A percentile compares a stretch with the other conserved stretches of the same genome.
Evolutionary conservation across 495 filamentous ascomycete species (phyloP).

Genomic region (Aspergillus biplanus): DNA sequence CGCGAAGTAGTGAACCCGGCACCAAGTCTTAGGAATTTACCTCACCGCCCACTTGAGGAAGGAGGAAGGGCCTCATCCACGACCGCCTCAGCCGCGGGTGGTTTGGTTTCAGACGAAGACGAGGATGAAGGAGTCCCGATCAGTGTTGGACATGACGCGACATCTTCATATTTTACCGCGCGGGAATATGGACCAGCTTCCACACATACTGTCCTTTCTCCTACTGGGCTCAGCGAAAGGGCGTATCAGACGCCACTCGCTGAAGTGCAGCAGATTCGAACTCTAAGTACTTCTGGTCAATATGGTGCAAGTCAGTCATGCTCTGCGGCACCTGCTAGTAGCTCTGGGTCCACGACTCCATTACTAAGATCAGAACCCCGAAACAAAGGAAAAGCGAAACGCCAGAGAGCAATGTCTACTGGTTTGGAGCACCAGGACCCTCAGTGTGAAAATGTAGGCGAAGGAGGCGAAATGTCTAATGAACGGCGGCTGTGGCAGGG

Average conservation of each 20-base stretch:
- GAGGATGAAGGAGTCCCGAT: constrained; percentile 23
- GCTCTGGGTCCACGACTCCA: constrained; percentile 43
- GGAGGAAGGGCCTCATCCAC: constrained; percentile 5
- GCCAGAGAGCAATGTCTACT: constrained; percentile 26
- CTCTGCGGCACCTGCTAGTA: constrained; percentile 35
- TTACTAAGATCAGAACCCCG: constrained; percentile 31
- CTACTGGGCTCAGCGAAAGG: background rate
- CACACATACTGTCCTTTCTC: constrained; percentile 4
- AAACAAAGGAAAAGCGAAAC: constrained; percentile 32
- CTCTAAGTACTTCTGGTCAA: constrained; percentile 24
- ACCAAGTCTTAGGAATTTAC: constrained; percentile 15
- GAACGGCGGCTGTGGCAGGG: constrained; percentile 13
- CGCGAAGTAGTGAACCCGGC: constrained; percentile 1
- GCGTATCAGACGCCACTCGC: constrained; percentile 8
- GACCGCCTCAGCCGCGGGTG: background rate
- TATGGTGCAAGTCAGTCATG: constrained; percentile 27
- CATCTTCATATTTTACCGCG: constrained; percentile 30
- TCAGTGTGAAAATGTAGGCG: constrained; percentile 31
- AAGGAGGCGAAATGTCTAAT: constrained; percentile 13
- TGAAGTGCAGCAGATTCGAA: constrained; percentile 18
- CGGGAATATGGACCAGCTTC: constrained; percentile 19
- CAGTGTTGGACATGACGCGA: constrained; percentile 24
- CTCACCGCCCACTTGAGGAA: constrained; percentile 14
- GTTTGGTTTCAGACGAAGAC: constrained; percentile 10
- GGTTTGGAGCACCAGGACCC: constrained; percentile 41